Base-by-base conservation (phyloP, 768 basidiomycete species). In the Auricularia auricula-judae region DNA sequence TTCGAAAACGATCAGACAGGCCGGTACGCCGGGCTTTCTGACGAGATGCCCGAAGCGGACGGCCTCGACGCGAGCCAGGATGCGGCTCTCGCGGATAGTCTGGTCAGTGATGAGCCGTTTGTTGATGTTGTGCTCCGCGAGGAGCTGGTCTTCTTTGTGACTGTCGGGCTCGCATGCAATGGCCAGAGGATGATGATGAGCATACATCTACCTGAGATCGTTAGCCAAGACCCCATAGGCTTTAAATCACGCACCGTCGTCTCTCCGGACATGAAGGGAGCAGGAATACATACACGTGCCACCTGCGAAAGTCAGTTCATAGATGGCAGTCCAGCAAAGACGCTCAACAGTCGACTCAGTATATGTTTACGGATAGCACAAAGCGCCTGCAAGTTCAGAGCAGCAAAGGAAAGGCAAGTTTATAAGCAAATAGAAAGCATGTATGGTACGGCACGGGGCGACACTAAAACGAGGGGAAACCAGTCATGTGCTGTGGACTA, bases 401-500 rank as follows among this genome's bases (percentile, higher is more conserved):
- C 21, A 51, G 21, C 14, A 21, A 51, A 51, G 14, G 47, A 18
- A 21, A 29, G 4, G 2, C 18, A 21, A 51, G 18, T 36, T 53
- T 43, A 64, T 59, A 29, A 44, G 34, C 34, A 58, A 64, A n/a
- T 21, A 39, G 10, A 64, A 58, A 23, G 42, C 42, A 44, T 64
- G 43, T 58, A 64, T 61, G 63, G 59, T 59, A 59, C 10, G 44
- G 11, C 36, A 33, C 36, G 21, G 56, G 18, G n/a, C 33, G n/a
- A 59, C 18, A 35, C 69, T 71, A 80, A 67, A 77, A 76, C 63
- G 69, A 71, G 66, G 81, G 82, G 71, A 83, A 88, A 35, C 87
- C 87, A 68, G 87, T 87, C 85, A 85, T 86, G 64, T 79, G 74
- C 84, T 85, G 68, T 42, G 62, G 56, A 47, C 62, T 14, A 34